These are phyloP conservation scores for Tulasnella sp. DNA, from an alignment of 768 basidiomycete genomes.

Conservation along the genomic window DNA sequence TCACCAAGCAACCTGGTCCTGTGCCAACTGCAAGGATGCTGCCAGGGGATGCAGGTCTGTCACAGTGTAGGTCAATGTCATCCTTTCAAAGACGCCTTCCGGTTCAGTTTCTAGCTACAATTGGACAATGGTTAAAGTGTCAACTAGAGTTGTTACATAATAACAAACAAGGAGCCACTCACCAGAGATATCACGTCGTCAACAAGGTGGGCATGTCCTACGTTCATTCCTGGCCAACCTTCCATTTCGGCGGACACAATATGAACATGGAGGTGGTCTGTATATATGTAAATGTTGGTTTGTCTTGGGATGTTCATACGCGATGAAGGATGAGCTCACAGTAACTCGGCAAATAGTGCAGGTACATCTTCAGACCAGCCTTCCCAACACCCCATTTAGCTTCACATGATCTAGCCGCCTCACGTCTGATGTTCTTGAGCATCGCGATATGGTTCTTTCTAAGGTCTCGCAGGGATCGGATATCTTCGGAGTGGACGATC, in stretches of 20 bases:
- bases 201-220: slow-evolving; percentile 86
- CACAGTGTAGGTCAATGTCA: slow-evolving; percentile 73
- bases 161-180: too few relatives aligned
- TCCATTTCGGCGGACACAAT: slow-evolving; percentile 69
- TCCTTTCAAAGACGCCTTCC: slow-evolving; percentile 45
- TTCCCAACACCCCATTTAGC: slow-evolving; percentile 54
- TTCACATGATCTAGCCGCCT: slow-evolving; percentile 41
- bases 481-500: slow-evolving; percentile 47
- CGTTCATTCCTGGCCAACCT: slow-evolving; percentile 54
- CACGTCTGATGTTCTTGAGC: slow-evolving; percentile 49
- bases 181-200: slow-evolving; percentile 88
- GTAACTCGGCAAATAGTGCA: slow-evolving; percentile 95
- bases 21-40: slow-evolving; percentile 13
- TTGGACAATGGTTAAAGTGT: too few relatives aligned
- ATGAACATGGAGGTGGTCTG: slow-evolving; percentile 93
- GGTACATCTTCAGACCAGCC: slow-evolving; percentile 61
- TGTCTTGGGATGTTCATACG: background rate
- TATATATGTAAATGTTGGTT: background rate
- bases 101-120: slow-evolving; percentile 50
- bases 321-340: slow-evolving; percentile 40
- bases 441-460: slow-evolving; percentile 49
- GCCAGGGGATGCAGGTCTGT: slow-evolving; percentile 73
- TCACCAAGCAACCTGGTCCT: background rate
- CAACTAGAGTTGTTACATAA: background rate
- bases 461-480: slow-evolving; percentile 71